These are phyloP conservation scores for Globisporangium nagaii DNA, from an alignment of 352 stramenopile genomes.

Conservation along the genomic window DNA sequence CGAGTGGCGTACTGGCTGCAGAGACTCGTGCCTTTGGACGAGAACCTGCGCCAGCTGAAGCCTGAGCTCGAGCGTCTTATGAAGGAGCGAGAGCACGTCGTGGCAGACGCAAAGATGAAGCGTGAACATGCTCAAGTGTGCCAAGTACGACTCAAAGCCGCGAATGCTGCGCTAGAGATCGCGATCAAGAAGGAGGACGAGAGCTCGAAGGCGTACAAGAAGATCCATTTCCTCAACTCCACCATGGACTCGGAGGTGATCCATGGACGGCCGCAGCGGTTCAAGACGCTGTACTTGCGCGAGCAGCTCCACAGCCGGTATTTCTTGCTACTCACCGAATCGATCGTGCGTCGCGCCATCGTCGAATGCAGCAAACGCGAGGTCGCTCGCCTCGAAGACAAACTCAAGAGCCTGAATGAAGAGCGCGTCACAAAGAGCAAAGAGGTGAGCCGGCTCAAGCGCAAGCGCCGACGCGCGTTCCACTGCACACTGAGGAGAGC, in stretches of 20 bases:
- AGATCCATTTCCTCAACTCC: slow-evolving; percentile 39
- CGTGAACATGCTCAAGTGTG: slow-evolving; percentile 38
- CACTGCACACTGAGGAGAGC: slow-evolving; percentile 40
- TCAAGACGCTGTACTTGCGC: slow-evolving; percentile 51
- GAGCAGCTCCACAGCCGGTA: slow-evolving; percentile 49
- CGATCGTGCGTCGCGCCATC: slow-evolving; percentile 39
- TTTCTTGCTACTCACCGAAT: slow-evolving; percentile 57
- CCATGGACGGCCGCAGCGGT: slow-evolving; percentile 57
- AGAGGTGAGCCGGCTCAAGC: slow-evolving; percentile 43
- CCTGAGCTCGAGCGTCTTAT: slow-evolving; percentile 38
- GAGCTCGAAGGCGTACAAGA: slow-evolving; percentile 25
- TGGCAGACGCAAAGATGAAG: slow-evolving; percentile 45
- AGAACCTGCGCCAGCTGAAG: slow-evolving; percentile 32
- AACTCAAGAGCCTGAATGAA: slow-evolving; percentile 26
- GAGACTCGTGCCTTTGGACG: slow-evolving; percentile 12
- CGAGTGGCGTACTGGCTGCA: slow-evolving; percentile 29
- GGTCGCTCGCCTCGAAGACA: slow-evolving; percentile 23
- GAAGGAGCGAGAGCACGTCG: slow-evolving; percentile 45
- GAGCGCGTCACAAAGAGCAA: slow-evolving; percentile 43
- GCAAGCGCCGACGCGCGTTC: slow-evolving; percentile 34
- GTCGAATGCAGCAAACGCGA: slow-evolving; percentile 44
- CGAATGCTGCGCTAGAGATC: slow-evolving; percentile 22
- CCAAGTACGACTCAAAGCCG: slow-evolving; percentile 25
- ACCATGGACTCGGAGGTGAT: slow-evolving; percentile 71
- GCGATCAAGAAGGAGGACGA: slow-evolving; percentile 38